Evolutionary conservation across 768 basidiomycete species (phyloP).

Genomic region (Lyophyllum decastes): DNA sequence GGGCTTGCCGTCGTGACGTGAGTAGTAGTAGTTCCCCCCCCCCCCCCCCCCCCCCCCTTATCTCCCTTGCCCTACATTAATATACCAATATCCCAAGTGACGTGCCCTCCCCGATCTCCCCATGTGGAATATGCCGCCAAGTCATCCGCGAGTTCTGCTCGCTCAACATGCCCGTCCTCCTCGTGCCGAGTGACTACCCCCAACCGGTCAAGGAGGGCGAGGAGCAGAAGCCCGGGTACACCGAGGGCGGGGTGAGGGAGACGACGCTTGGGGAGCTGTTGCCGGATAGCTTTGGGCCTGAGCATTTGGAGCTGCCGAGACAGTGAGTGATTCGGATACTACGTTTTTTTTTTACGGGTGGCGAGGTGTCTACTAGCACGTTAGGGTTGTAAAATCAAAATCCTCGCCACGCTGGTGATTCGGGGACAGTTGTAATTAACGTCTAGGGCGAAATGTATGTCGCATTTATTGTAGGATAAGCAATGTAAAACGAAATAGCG

Average conservation of each 20-base stretch:
- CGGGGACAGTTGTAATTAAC: too few species aligned
- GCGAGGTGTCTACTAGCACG: too few species aligned
- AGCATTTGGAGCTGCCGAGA: conserved; percentile 62
- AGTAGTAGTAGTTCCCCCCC: too few species aligned
- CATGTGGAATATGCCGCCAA: conserved; percentile 95
- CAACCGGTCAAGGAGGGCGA: conserved; percentile 34
- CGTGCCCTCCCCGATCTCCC: conserved; percentile 66
- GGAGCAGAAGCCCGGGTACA: conserved; percentile 36
- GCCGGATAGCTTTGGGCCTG: conserved; percentile 89
- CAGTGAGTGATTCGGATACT: too few species aligned
- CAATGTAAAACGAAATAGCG: too few species aligned
- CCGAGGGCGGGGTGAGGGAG: conserved; percentile 55
- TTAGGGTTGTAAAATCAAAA: too few species aligned
- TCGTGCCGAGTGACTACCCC: conserved; percentile 68
- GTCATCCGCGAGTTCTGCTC: conserved; percentile 86
- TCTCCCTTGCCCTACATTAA: background rate
- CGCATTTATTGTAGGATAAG: too few species aligned
- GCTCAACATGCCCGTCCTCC: conserved; percentile 68
- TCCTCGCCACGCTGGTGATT: too few species aligned
- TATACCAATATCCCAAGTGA: too few species aligned
- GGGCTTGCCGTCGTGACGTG: conserved; percentile 84
- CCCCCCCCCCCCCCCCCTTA: background rate
- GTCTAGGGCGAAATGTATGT: too few species aligned
- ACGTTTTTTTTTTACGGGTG: too few species aligned
- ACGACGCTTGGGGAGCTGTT: conserved; percentile 75